These are phyloP conservation scores for Nakazawaea ernobii DNA, from an alignment of 805 yeast species.

Conservation along the genomic window DNA sequence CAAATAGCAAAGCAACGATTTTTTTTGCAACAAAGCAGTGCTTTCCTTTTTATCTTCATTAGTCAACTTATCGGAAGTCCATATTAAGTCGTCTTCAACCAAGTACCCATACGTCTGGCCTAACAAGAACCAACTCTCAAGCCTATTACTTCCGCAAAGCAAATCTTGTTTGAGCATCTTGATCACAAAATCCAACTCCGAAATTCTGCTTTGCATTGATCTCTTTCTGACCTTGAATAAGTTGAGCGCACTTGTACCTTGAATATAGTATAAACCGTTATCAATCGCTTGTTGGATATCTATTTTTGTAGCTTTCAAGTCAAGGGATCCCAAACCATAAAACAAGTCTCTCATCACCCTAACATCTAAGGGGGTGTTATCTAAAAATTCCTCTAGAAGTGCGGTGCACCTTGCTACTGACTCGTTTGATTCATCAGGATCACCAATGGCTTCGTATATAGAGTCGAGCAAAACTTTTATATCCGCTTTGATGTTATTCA, in stretches of 20 bases:
- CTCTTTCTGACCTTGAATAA: constrained; percentile 67
- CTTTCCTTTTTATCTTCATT: constrained; percentile 50
- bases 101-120: constrained; percentile 74
- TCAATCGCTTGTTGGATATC: constrained; percentile 31
- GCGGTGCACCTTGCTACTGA: constrained; percentile 40
- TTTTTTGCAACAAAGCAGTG: constrained; percentile 63
- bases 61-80: constrained; percentile 83
- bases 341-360: constrained; percentile 43
- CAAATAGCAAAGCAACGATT: constrained; percentile 63
- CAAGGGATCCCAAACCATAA: constrained; percentile 38
- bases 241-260: constrained; percentile 65
- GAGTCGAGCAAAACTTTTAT: constrained; percentile 67
- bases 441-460: constrained; percentile 66
- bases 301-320: constrained; percentile 24
- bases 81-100: constrained; percentile 86
- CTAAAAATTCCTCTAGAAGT: constrained; percentile 40
- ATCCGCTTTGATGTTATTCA: constrained; percentile 59
- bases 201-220: constrained; percentile 72
- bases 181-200: constrained; percentile 74
- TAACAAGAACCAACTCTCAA: constrained; percentile 82
- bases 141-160: constrained; percentile 55
- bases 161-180: constrained; percentile 63
- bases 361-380: constrained; percentile 35
- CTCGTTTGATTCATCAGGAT: constrained; percentile 44
- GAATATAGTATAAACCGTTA: constrained; percentile 61